Percentiles rank a stretch among this genome's conserved stretches.
These are phyloP conservation scores for Hysterium pulicare DNA, from an alignment of 2,329 filamentous ascomycete species.

Conservation along the genomic window DNA sequence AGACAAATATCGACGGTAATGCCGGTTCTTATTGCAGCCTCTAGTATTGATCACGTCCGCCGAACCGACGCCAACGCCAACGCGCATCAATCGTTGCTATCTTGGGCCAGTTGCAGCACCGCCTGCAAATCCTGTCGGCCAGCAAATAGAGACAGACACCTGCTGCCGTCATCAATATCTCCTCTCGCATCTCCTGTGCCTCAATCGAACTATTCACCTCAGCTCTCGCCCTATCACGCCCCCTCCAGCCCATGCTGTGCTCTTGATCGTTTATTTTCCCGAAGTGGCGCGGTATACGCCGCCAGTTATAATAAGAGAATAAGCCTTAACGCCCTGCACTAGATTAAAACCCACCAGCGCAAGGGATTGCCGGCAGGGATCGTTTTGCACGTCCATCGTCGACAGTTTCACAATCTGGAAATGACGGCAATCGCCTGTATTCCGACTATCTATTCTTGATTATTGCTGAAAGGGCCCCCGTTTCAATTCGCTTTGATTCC, in stretches of 20 bases:
- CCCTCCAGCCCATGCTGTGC: not conserved
- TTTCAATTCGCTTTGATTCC: conserved; percentile 5
- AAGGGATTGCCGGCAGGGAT: conserved; percentile 13
- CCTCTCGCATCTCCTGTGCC: not conserved
- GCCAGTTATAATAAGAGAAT: not conserved
- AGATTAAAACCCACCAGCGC: conserved; percentile 11
- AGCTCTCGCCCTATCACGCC: conserved; percentile 1
- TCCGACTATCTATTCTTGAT: conserved; percentile 10
- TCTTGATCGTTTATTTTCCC: not conserved
- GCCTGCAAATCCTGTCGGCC: no score
- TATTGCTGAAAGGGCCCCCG: conserved; percentile 2
- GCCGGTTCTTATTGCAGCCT: conserved; percentile 8
- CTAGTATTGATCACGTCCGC: conserved; percentile 6
- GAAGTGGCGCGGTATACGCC: conserved; percentile 5
- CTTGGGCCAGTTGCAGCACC: conserved; percentile 7
- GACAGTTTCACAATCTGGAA: conserved; percentile 15
- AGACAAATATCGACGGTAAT: no score
- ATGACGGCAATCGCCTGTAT: conserved; percentile 6
- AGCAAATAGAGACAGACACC: not conserved
- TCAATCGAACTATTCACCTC: conserved; percentile 1
- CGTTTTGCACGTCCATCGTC: conserved; percentile 6
- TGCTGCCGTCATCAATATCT: conserved; percentile 1
- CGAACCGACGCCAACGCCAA: conserved; percentile 5
- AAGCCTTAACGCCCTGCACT: conserved; percentile 8
- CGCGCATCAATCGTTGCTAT: conserved; percentile 5